Conservation (phyloP, 345 rosid species). For the Heritiera littoralis region DNA sequence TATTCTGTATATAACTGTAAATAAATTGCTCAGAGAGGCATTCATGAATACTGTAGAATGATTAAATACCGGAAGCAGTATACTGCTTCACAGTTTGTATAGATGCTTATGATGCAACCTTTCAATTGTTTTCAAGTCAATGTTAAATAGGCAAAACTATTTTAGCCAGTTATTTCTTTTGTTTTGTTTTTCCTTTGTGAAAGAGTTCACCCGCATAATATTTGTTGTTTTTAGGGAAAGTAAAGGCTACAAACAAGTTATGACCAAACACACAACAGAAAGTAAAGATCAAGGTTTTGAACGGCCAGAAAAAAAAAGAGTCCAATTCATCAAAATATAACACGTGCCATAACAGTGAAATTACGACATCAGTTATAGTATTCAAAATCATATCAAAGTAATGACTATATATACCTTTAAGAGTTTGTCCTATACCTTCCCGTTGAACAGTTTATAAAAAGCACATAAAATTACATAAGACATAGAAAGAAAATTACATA, state of each 20-base stretch:
- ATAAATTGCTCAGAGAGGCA: not conserved
- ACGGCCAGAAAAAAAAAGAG: not conserved
- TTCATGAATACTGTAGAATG: not conserved
- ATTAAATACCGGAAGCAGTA: not conserved
- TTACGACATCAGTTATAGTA: not conserved
- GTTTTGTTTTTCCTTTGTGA: too few relatives aligned
- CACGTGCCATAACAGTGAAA: not conserved
- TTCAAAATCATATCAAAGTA: not conserved
- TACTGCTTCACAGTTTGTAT: not conserved
- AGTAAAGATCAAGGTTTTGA: not conserved
- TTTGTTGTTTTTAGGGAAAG: too few relatives aligned
- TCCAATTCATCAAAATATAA: not conserved
- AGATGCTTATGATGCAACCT: not conserved
- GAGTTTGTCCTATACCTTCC: not conserved
- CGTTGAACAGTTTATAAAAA: not conserved
- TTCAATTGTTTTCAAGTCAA: not conserved
- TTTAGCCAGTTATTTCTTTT: not conserved
- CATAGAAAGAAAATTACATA: not conserved
- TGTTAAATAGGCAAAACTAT: not conserved
- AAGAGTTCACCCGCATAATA: not conserved
- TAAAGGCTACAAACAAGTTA: too few relatives aligned
- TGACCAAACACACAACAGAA: too few relatives aligned
- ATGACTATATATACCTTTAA: not conserved
- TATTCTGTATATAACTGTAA: conserved; percentile 8
- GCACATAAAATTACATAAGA: not conserved